Evolutionary conservation across 148 eudicot genomes (phyloP), one percentile per base, ranked within the genome.

Genomic region (Silene latifolia): DNA sequence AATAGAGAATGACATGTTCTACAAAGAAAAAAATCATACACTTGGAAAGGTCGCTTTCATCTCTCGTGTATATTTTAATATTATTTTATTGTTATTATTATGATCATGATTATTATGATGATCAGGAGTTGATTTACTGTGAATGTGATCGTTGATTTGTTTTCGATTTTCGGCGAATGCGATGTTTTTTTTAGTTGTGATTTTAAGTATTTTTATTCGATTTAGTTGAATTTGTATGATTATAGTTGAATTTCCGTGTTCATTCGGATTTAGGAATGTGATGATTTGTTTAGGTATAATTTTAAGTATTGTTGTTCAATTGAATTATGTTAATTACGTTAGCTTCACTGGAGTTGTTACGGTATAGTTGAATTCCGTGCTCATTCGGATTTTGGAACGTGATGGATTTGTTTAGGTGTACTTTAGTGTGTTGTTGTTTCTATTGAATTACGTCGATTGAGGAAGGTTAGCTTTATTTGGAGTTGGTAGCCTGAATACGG

Each of bases 1-100:
- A n/a, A n/a, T n/a, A n/a, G n/a, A n/a, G n/a, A n/a, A n/a, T n/a
- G n/a, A n/a, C n/a, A n/a, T n/a, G n/a, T n/a, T n/a, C n/a, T n/a
- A n/a, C n/a, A n/a, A n/a, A n/a, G n/a, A n/a, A n/a, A n/a, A n/a
- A n/a, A n/a, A n/a, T 81, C 86, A 92, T 66, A 92, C 97, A 44
- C 93, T 92, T 32, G 97, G 95, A 76, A 90, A 90, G 97, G 95
- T 90, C 69, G 8, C 14, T 24, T 64, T 32, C 17, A 2, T 11
- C 35, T 32, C 35, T 32, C 35, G 35, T 32, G 35, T 32, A 2
- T 32, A 32, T 32, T 39, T 39, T 39, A 39, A 39, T 39, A 39
- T 32, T 32, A 32, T 32, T 0, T 47, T 24, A 0, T 4, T 51
- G 12, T 29, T 18, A 27, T 72, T 25, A 3, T 23, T 71, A 3